Evolutionary conservation across 2,329 filamentous ascomycete genomes (phyloP).

Genomic region (Colletotrichum godetiae): DNA sequence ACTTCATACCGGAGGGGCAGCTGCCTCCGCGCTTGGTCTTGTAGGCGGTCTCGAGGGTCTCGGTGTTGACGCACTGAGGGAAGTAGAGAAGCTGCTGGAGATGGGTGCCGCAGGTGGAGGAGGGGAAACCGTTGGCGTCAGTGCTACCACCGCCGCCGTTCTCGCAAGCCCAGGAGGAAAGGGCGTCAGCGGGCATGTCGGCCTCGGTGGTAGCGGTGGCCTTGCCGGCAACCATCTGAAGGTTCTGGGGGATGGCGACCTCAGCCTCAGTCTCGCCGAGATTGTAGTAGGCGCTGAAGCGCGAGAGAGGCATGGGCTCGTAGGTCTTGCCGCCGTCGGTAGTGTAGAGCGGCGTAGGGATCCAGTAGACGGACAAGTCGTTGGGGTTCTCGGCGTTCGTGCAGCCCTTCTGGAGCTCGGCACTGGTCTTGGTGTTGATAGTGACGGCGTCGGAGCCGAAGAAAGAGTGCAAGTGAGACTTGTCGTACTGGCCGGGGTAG

Average conservation of each 20-base stretch:
- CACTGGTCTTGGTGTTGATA: conserved; percentile 43
- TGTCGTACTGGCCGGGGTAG: conserved; percentile 44
- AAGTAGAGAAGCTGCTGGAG: conserved; percentile 63
- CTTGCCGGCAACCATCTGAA: conserved; percentile 53
- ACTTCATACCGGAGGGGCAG: conserved; percentile 57
- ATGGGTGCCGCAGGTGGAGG: conserved; percentile 70
- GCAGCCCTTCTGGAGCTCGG: conserved; percentile 55
- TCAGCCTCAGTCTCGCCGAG: conserved; percentile 52
- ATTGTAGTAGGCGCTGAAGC: conserved; percentile 61
- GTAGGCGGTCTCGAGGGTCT: conserved; percentile 42
- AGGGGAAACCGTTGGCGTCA: conserved; percentile 75
- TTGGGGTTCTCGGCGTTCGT: conserved; percentile 58
- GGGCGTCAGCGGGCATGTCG: conserved; percentile 36
- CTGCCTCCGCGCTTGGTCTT: conserved; percentile 43
- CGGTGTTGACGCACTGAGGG: conserved; percentile 40
- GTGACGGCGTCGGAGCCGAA: conserved; percentile 50
- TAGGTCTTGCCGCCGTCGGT: conserved; percentile 44
- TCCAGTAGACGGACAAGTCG: conserved; percentile 59
- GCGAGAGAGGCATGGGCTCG: conserved; percentile 45
- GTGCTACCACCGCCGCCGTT: conserved; percentile 45
- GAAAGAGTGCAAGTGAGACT: conserved; percentile 49
- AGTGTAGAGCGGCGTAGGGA: conserved; percentile 54
- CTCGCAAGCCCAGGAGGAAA: conserved; percentile 46
- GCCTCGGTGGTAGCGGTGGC: conserved; percentile 56
- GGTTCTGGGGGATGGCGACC: conserved; percentile 57